Evolutionary conservation across 768 basidiomycete species (phyloP).

Genomic region (Clitopilus passeckerianus): DNA sequence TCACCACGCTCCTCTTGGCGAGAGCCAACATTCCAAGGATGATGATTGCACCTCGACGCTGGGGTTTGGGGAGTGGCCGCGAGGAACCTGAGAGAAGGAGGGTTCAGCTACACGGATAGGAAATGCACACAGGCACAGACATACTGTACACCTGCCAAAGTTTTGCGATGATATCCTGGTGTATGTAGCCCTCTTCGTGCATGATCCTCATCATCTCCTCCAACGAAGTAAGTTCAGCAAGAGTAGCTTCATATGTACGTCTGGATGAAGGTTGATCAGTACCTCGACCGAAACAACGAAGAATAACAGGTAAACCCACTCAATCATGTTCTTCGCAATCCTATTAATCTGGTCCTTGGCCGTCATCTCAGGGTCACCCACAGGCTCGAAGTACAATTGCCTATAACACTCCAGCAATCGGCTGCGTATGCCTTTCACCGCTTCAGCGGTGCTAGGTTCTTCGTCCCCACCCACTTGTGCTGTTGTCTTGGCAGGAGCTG

Average conservation of each 20-base stretch:
- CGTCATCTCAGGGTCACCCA: constrained; percentile 51
- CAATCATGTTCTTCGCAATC: constrained; percentile 96
- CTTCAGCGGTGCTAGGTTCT: constrained; percentile 33
- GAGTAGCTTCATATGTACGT: constrained; percentile 84
- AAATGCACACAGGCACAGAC: constrained; percentile 17
- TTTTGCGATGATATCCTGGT: constrained; percentile 80
- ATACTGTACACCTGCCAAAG: constrained; percentile 96
- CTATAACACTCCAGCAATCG: constrained; percentile 87
- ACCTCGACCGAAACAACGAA: neutral
- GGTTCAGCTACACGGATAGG: neutral
- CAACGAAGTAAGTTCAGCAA: constrained; percentile 92
- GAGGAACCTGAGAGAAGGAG: constrained; percentile 53
- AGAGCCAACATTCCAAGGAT: constrained; percentile 96
- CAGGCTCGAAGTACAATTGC: constrained; percentile 81
- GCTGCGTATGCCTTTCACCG: constrained; percentile 84
- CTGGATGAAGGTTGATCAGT: constrained; percentile 31
- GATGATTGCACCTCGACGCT: constrained; percentile 93
- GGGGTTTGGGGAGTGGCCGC: constrained; percentile 69
- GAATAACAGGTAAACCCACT: constrained; percentile 45
- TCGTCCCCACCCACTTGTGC: neutral
- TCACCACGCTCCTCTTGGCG: constrained; percentile 70
- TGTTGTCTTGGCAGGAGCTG: neutral
- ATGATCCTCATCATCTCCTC: constrained; percentile 97
- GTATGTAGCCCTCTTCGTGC: constrained; percentile 86
- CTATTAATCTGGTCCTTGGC: constrained; percentile 86